Evolutionary conservation across 73 alveolate genomes (phyloP), one percentile per base, ranked within the genome.

Genomic region (Paramecium primaurelia): DNA sequence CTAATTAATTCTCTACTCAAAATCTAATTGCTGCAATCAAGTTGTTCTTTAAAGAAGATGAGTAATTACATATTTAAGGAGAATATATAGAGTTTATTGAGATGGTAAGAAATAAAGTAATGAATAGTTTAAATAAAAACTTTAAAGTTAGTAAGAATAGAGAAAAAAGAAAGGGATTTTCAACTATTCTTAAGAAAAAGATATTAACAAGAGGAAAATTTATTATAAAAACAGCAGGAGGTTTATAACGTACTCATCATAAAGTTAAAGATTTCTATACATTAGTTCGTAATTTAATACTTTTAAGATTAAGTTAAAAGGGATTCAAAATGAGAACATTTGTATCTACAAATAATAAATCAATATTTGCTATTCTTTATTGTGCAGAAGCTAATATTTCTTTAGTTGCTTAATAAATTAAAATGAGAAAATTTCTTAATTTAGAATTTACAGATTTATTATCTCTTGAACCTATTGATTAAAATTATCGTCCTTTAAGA

Each of bases 391-490:
- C 80, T 9, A 89, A 89, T 25, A 38, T 89, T 42, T 40, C 80
- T 30, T 36, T 49, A 3, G 54, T 71, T 14, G 94, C 94, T n/a
- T 34, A 77, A 30, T 36, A 58, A 34, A 69, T 89, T 16, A 71
- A 58, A 30, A 71, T 89, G 91, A 68, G 49, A 20, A 89, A 89
- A 44, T 71, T 83, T 40, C 77, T 89, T 11, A 47, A 59, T 69
- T 25, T 89, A 3, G 88, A 77, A 34, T 40, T 71, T 47, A 89
- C 94, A 38, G 94, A 89, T 40, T 37, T 89, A 30, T 49, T 89
- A 37, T 89, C 94, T 26, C 38, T 89, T 22, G 94, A 89, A 59
- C 94, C 94, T 5, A 85, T 89, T 14, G 94, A 89, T 73, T 26
- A 77, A 32, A 89, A 64, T 47, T 44, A 38, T 26, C 77, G 94